Percentiles rank a stretch among this genome's conserved stretches.
phyloP scores from a whole-genome alignment of 1,139 yeast genomes.

The Taphrina confusa region DNA sequence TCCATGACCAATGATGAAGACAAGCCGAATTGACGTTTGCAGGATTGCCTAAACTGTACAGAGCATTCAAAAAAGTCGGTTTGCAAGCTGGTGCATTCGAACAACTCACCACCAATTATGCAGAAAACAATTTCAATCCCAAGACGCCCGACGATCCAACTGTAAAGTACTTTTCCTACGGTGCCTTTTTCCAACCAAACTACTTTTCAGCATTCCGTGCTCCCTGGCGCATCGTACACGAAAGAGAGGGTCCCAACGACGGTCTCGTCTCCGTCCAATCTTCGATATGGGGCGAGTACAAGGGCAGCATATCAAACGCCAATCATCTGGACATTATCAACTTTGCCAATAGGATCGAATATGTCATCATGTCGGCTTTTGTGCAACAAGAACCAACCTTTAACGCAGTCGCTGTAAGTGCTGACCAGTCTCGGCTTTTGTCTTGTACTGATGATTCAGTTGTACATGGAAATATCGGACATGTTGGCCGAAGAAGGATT shows the following conservation, averaged over 20 bases:
- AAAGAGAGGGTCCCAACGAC: constrained; percentile 54
- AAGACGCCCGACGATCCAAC: constrained; percentile 57
- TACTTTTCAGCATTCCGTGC: constrained; percentile 32
- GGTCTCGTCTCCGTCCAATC: constrained; percentile 81
- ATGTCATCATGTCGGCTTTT: constrained; percentile 42
- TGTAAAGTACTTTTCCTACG: constrained; percentile 78
- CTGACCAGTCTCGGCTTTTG: neutral
- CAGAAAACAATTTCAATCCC: constrained; percentile 57
- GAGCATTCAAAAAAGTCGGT: constrained; percentile 17
- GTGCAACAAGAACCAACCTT: constrained; percentile 52
- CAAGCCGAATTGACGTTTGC: neutral
- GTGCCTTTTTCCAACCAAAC: constrained; percentile 52
- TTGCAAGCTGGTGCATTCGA: constrained; percentile 34
- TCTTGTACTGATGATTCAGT: constrained; percentile 37
- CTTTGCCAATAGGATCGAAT: constrained; percentile 66
- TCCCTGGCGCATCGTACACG: constrained; percentile 35
- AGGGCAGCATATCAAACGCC: constrained; percentile 73
- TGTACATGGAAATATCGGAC: constrained; percentile 74
- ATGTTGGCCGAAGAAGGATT: constrained; percentile 65
- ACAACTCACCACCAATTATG: constrained; percentile 54
- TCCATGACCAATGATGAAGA: neutral
- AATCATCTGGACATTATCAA: constrained; percentile 66
- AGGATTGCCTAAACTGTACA: constrained; percentile 22
- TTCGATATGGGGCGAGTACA: constrained; percentile 78
- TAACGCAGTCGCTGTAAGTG: constrained; percentile 59